Evolutionary conservation across 2,329 filamentous ascomycete genomes (phyloP).

Genomic region (Juglanconis juglandina): DNA sequence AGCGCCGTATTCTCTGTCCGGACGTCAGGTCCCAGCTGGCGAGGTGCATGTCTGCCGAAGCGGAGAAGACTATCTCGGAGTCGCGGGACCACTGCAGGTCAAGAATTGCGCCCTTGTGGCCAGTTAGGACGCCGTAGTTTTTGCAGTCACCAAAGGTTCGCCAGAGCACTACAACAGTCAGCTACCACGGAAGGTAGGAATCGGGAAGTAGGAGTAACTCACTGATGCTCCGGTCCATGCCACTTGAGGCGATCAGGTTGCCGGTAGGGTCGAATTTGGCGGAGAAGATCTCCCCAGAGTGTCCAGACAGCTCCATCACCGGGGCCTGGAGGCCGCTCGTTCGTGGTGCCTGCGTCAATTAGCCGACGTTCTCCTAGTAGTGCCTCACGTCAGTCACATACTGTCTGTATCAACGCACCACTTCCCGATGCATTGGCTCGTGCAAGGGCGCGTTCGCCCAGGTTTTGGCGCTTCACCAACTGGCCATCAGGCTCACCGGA

Average conservation of each 20-base stretch:
- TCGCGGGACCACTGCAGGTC: conserved; percentile 97
- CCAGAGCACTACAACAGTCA: conserved; percentile 70
- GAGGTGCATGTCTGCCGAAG: conserved; percentile 87
- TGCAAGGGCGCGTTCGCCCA: conserved; percentile 48
- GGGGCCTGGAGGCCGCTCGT: conserved; percentile 84
- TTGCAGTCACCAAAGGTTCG: conserved; percentile 87
- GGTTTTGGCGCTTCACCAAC: conserved; percentile 83
- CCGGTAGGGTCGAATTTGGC: conserved; percentile 87
- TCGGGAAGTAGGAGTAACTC: conserved; percentile 30
- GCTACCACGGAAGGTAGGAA: not conserved
- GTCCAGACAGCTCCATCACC: conserved; percentile 87
- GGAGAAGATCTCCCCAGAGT: conserved; percentile 82
- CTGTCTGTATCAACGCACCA: conserved; percentile 48
- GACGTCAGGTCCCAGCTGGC: conserved; percentile 94
- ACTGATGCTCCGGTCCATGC: conserved; percentile 92
- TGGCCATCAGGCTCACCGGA: conserved; percentile 77
- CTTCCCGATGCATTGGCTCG: conserved; percentile 48
- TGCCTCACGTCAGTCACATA: conserved; percentile 30
- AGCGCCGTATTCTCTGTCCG: conserved; percentile 85
- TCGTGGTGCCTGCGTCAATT: conserved; percentile 60
- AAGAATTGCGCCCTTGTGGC: conserved; percentile 86
- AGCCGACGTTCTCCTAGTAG: conserved; percentile 22
- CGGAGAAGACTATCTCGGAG: conserved; percentile 84
- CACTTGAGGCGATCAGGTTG: conserved; percentile 85
- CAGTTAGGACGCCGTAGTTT: conserved; percentile 85